phyloP scores from a whole-genome alignment of 768 basidiomycete genomes.

The Ramaria sp. region DNA sequence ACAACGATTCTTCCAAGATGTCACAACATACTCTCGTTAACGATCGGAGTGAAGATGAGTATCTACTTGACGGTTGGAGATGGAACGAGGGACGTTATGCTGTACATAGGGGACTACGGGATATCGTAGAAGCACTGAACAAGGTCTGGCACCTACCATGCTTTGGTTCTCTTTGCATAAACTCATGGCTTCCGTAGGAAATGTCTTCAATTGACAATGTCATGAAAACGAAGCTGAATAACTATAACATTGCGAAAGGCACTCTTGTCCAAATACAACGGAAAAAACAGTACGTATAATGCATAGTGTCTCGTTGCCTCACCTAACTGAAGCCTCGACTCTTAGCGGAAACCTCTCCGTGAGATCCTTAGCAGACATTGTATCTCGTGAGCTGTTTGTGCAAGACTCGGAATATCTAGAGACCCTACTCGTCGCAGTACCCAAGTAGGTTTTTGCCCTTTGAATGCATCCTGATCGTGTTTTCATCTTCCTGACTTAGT shows the following conservation, averaged over 20 bases:
- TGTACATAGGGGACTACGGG: constrained; percentile 66
- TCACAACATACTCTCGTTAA: constrained; percentile 70
- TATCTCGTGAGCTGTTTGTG: constrained; percentile 71
- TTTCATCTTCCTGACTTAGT: background rate
- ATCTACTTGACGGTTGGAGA: constrained; percentile 69
- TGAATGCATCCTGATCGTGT: background rate
- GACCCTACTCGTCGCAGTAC: constrained; percentile 86
- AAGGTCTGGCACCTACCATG: constrained; percentile 42
- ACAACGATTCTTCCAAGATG: constrained; percentile 73
- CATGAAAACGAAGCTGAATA: constrained; percentile 83
- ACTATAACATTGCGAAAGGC: constrained; percentile 92
- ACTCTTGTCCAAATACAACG: constrained; percentile 85
- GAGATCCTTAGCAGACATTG: constrained; percentile 74
- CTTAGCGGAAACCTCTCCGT: constrained; percentile 89
- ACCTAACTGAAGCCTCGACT: constrained; percentile 1
- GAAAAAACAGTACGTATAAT: constrained; percentile 67
- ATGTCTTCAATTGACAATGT: constrained; percentile 90
- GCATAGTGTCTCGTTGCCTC: constrained; percentile 10
- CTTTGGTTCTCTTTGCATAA: background rate
- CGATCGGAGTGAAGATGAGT: constrained; percentile 68
- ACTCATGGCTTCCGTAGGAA: constrained; percentile 44
- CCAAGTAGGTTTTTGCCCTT: constrained; percentile 49
- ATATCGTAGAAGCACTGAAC: constrained; percentile 75
- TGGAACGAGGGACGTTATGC: constrained; percentile 95
- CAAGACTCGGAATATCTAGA: constrained; percentile 90